Evolutionary conservation across 805 yeast genomes (phyloP).

Genomic region (Jamesozyma hellenica): DNA sequence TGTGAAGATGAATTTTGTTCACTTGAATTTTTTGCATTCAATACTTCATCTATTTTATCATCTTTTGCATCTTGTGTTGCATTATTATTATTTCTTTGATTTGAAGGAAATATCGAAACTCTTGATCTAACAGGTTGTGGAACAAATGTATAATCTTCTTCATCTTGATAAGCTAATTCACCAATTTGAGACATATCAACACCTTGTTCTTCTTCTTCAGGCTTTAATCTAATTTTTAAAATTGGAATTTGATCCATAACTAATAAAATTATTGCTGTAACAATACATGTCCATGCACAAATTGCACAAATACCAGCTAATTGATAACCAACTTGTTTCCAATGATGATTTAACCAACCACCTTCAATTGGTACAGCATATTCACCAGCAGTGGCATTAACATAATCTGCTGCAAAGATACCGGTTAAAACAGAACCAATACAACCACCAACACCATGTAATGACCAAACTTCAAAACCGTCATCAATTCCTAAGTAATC

Average conservation of each 20-base stretch:
- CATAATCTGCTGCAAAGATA: constrained; percentile 83
- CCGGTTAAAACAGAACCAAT: constrained; percentile 80
- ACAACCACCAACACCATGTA: constrained; percentile 91
- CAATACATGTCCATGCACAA: constrained; percentile 63
- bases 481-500: constrained; percentile 69
- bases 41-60: constrained; percentile 23
- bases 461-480: constrained; percentile 87
- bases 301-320: constrained; percentile 66
- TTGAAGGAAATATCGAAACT: constrained; percentile 18
- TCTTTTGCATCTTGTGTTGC: constrained; percentile 17
- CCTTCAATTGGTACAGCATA: constrained; percentile 50
- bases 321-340: constrained; percentile 78
- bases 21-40: too few relatives aligned
- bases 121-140: constrained; percentile 71
- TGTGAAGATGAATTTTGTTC: too few relatives aligned
- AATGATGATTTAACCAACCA: constrained; percentile 84
- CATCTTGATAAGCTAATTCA: constrained; percentile 56
- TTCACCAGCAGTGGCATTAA: constrained; percentile 70
- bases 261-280: constrained; percentile 59
- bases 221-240: constrained; percentile 69
- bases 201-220: constrained; percentile 82
- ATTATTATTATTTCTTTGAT: constrained; percentile 5
- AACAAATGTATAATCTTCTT: constrained; percentile 54
- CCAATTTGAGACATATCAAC: constrained; percentile 87
- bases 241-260: constrained; percentile 68